Evolutionary conservation across 805 yeast species (phyloP).

Genomic region (Monosporozyma solicola): DNA sequence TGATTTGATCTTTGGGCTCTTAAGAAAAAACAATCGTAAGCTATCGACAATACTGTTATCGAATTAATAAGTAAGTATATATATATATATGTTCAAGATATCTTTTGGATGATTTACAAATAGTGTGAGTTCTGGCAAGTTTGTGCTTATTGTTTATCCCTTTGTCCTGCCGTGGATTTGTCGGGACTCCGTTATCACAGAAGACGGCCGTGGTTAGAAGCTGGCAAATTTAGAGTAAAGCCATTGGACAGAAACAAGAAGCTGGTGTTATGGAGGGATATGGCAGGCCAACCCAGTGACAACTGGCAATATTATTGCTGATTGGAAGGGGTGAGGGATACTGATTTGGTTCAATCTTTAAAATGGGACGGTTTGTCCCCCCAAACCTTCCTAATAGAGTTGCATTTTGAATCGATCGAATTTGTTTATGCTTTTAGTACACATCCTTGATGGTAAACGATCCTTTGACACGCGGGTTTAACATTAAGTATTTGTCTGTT

Average conservation of each 20-base stretch:
- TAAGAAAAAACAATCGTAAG: background rate
- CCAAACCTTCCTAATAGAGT: no score
- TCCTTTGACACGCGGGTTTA: no score
- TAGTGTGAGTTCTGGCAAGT: background rate
- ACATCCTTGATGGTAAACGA: no score
- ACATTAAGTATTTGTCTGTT: no score
- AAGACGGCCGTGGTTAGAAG: background rate
- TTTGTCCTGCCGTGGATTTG: background rate
- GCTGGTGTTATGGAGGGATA: background rate
- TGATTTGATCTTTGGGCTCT: background rate
- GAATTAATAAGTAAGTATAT: background rate
- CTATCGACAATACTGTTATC: background rate
- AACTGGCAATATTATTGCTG: background rate
- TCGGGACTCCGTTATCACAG: background rate
- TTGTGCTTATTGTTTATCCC: background rate
- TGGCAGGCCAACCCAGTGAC: background rate
- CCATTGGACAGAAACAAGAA: background rate
- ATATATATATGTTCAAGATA: background rate
- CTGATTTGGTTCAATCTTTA: background rate
- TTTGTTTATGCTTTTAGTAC: no score
- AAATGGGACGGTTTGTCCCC: background rate
- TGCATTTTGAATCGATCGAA: no score
- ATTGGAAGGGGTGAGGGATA: background rate
- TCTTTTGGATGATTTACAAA: background rate
- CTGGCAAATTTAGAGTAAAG: background rate